Base-by-base conservation (phyloP, 176 grass and related monocot species). In the Paspalum vaginatum region DNA sequence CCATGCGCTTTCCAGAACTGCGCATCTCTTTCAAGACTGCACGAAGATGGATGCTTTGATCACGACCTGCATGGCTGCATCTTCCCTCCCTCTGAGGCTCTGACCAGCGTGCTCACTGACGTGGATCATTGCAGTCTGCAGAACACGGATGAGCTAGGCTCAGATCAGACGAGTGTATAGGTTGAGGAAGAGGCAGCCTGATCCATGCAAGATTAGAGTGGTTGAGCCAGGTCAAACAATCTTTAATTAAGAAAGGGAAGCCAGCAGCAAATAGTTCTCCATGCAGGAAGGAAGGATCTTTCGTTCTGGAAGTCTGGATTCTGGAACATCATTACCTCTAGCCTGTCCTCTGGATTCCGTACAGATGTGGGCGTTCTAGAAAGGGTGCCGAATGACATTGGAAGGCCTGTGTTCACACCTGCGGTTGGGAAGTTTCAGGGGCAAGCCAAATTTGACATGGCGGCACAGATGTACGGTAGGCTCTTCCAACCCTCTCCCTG, bases 231-330 rank as follows among this genome's bases (percentile, higher is more conserved):
- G 85, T 87, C 85, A 82, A 82, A 45, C 79, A 13, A 59, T 82
- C 48, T 87, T 65, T 71, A 40, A 82, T 71, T 45, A 47, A 12
- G 79, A 82, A 82, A 77, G 46, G 56, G 18, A 82, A 9, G 64
- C 53, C n/a, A 50, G 10, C 9, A 63, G 46, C 26, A 71, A 62
- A 66, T n/a, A 57, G 37, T 78, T 87, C 50, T 72, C 53, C 57
- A 65, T 16, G 15, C 20, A 8, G 9, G 40, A 74, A 79, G 10
- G 16, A 14, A 74, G 4, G 57, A 41, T 71, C 57, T 56, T 48
- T n/a, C 8, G 25, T 65, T 64, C 57, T 68, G 74, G 58, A 87
- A 42, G 22, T 24, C 32, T 32, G 32, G 32, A 32, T 1, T 2
- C 32, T 32, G 32, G 32, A 32, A 32, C 32, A 32, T 14, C 11